phyloP scores from a whole-genome alignment of 139 green algal genomes.

The Chlorella sp. region DNA sequence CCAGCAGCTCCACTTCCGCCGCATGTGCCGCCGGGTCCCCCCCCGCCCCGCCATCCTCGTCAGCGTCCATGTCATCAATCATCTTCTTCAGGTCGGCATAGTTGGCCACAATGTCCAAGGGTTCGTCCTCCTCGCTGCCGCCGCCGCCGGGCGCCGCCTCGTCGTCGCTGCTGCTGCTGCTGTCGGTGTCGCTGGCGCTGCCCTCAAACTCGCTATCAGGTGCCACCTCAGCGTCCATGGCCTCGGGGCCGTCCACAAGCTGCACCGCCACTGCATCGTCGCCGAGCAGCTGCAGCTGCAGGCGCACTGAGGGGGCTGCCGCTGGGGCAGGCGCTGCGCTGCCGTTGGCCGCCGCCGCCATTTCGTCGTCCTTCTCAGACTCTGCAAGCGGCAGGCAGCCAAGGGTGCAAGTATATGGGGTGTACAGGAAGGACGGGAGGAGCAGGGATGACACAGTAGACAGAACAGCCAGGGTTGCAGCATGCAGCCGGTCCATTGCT shows the following conservation, averaged over 20 bases:
- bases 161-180: background rate
- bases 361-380: background rate
- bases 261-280: background rate
- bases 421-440: background rate
- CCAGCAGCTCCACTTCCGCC: slow-evolving; percentile 35
- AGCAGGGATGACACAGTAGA: background rate
- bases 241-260: background rate
- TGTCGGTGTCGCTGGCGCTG: background rate
- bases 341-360: background rate
- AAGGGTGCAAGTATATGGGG: background rate
- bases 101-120: slow-evolving; percentile 2
- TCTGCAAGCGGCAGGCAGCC: background rate
- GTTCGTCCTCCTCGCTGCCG: background rate
- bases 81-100: slow-evolving; percentile 31
- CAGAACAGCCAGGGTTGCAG: background rate
- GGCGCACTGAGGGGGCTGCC: background rate
- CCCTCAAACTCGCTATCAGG: slow-evolving; percentile 1
- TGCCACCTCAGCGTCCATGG: slow-evolving; percentile 1
- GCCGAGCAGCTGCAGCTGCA: background rate
- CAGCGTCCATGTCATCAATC: slow-evolving; percentile 35
- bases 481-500: too few relatives aligned
- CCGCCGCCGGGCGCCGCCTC: background rate
- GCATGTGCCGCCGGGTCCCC: slow-evolving; percentile 9
- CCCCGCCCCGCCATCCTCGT: slow-evolving; percentile 3
- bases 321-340: too few relatives aligned